Evolutionary conservation across 2,329 filamentous ascomycete genomes (phyloP).

Genomic region (Didymosphaeria variabile): DNA sequence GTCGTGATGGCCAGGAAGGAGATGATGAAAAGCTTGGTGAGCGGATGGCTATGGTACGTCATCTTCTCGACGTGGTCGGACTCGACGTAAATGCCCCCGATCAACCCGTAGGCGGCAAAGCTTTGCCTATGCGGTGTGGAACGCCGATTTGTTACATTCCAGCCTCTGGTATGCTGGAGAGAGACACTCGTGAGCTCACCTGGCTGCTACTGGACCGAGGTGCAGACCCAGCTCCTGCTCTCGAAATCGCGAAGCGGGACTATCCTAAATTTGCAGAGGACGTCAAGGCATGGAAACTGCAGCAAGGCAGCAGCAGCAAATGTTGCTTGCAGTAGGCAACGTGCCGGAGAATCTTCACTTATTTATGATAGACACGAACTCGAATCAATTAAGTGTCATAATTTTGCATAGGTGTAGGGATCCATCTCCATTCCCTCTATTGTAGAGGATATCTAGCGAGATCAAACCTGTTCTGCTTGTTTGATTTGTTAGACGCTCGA

Average conservation of each 20-base stretch:
- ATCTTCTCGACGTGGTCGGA: slow-evolving; percentile 17
- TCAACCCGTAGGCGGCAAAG: slow-evolving; percentile 10
- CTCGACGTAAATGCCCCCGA: slow-evolving; percentile 19
- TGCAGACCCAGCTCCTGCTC: slow-evolving; percentile 13
- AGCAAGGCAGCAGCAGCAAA: too few species aligned
- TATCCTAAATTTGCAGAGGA: slow-evolving; percentile 10
- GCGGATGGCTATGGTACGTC: slow-evolving; percentile 19
- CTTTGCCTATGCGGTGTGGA: neutral
- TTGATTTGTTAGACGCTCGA: too few species aligned
- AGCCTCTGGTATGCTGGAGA: neutral
- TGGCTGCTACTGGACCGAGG: slow-evolving; percentile 20
- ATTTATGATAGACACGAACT: too few species aligned
- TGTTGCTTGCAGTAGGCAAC: too few species aligned
- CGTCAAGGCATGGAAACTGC: slow-evolving; percentile 16
- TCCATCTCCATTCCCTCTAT: too few species aligned
- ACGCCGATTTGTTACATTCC: slow-evolving; percentile 17
- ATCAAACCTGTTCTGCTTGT: too few species aligned
- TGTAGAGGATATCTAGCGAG: too few species aligned
- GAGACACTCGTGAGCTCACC: slow-evolving; percentile 10
- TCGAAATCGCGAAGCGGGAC: neutral
- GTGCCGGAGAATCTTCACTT: too few species aligned
- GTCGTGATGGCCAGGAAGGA: neutral
- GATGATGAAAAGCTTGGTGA: neutral
- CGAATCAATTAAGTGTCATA: too few species aligned
- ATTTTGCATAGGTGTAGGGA: too few species aligned